Conservation (phyloP, 306 rosid species). For the Prunus davidiana region DNA sequence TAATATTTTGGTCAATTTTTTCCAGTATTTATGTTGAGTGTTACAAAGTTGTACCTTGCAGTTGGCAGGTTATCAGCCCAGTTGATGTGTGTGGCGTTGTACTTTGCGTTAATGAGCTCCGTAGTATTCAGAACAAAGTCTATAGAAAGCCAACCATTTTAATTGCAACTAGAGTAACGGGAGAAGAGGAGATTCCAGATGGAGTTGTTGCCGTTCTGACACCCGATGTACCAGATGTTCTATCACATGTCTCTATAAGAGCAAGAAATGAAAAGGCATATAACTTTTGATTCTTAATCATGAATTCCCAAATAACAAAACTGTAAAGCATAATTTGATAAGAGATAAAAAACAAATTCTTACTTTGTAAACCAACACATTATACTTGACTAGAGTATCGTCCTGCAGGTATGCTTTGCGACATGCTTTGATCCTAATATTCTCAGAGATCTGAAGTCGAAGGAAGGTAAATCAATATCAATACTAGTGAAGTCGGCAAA, state of each 20-base stretch:
- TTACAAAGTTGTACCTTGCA: slow-evolving; percentile 3
- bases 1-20: neutral
- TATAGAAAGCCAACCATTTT: slow-evolving; percentile 26
- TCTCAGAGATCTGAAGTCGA: slow-evolving; percentile 25
- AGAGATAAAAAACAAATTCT: neutral
- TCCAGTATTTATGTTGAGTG: neutral
- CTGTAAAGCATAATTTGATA: neutral
- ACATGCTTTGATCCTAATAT: slow-evolving; percentile 35
- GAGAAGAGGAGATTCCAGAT: slow-evolving; percentile 38
- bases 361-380: neutral
- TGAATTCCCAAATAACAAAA: neutral
- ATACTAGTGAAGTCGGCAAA: slow-evolving; percentile 23
- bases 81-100: slow-evolving; percentile 35
- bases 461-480: slow-evolving; percentile 34
- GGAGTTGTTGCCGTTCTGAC: slow-evolving; percentile 41
- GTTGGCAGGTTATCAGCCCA: slow-evolving; percentile 43
- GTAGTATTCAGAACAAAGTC: slow-evolving; percentile 21
- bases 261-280: slow-evolving; percentile 38
- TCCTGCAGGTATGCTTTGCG: slow-evolving; percentile 40
- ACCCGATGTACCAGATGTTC: slow-evolving; percentile 33
- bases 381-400: neutral
- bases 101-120: slow-evolving; percentile 22
- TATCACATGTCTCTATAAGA: slow-evolving; percentile 38
- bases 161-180: slow-evolving; percentile 25
- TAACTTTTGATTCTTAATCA: neutral